These are phyloP conservation scores for Juncus inflexus DNA, from an alignment of 176 grass and related monocot species.

Conservation along the genomic window DNA sequence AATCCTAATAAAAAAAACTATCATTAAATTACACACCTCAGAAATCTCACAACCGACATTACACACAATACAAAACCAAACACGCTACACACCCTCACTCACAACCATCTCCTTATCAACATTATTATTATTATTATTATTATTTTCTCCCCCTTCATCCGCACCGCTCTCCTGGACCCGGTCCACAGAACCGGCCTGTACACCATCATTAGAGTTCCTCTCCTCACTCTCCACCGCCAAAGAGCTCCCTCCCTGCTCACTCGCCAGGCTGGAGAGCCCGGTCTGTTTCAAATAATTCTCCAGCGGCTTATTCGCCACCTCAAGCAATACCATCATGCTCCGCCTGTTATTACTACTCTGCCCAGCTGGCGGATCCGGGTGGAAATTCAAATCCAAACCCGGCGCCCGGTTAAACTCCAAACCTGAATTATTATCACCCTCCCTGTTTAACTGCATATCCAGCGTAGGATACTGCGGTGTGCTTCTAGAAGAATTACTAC, in stretches of 20 bases:
- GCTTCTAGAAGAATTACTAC: constrained; percentile 55
- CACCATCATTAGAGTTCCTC: constrained; percentile 48
- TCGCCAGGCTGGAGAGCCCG: constrained; percentile 45
- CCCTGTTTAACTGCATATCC: constrained; percentile 37
- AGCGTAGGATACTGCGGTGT: constrained; percentile 21
- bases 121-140: constrained; percentile 3
- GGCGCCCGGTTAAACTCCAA: constrained; percentile 45
- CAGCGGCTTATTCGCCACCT: constrained; percentile 64
- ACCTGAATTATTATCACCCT: constrained; percentile 36
- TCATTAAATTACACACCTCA: neutral
- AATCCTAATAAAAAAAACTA: no score
- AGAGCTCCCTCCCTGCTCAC: constrained; percentile 60
- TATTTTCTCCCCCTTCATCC: constrained; percentile 31
- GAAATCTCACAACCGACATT: neutral
- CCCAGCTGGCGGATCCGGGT: constrained; percentile 37
- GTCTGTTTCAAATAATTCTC: constrained; percentile 94
- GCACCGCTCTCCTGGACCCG: constrained; percentile 34
- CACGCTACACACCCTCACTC: constrained; percentile 16
- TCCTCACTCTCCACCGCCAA: constrained; percentile 53
- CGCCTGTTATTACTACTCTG: constrained; percentile 16
- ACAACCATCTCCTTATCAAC: constrained; percentile 36
- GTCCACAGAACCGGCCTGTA: constrained; percentile 25
- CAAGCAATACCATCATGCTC: constrained; percentile 79
- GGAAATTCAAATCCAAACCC: constrained; percentile 85
- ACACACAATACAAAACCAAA: neutral